Evolutionary conservation across 768 basidiomycete species (phyloP).

Genomic region (Podaxis sp.): DNA sequence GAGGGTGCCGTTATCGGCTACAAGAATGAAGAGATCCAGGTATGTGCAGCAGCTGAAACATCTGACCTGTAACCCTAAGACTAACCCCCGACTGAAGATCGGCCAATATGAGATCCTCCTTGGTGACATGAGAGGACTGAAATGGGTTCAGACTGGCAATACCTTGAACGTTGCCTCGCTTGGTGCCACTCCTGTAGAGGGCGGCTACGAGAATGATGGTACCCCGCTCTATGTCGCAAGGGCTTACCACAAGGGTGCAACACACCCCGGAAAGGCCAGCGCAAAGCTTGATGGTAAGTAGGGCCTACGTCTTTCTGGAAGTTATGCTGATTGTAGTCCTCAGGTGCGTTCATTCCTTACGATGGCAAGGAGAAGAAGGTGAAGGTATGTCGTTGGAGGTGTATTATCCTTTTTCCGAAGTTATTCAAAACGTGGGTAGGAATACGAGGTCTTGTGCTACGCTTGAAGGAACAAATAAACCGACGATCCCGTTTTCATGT

Average conservation of each 20-base stretch:
- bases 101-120: slow-evolving; percentile 70
- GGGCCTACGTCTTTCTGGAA: neutral
- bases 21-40: slow-evolving; percentile 56
- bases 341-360: slow-evolving; percentile 58
- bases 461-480: slow-evolving; percentile 2
- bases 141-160: slow-evolving; percentile 56
- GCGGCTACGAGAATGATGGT: slow-evolving; percentile 65
- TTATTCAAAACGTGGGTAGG: slow-evolving; percentile 19
- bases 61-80: slow-evolving; percentile 25
- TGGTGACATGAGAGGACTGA: slow-evolving; percentile 54
- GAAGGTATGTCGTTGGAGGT: slow-evolving; percentile 34
- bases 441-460: slow-evolving; percentile 41
- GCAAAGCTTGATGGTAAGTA: slow-evolving; percentile 49
- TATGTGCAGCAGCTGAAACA: slow-evolving; percentile 24
- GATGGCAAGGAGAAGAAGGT: slow-evolving; percentile 50
- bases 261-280: slow-evolving; percentile 67
- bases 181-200: slow-evolving; percentile 58
- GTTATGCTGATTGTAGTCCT: neutral
- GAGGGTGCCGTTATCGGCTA: slow-evolving; percentile 69
- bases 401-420: neutral
- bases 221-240: slow-evolving; percentile 59
- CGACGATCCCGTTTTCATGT: neutral
- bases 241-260: slow-evolving; percentile 49
- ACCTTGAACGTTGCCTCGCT: slow-evolving; percentile 43
- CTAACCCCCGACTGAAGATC: slow-evolving; percentile 36